A percentile compares a stretch with the other conserved stretches of the same genome.
phyloP scores from a whole-genome alignment of 1,284 basidiomycete genomes.

The Pholiota adiposa region DNA sequence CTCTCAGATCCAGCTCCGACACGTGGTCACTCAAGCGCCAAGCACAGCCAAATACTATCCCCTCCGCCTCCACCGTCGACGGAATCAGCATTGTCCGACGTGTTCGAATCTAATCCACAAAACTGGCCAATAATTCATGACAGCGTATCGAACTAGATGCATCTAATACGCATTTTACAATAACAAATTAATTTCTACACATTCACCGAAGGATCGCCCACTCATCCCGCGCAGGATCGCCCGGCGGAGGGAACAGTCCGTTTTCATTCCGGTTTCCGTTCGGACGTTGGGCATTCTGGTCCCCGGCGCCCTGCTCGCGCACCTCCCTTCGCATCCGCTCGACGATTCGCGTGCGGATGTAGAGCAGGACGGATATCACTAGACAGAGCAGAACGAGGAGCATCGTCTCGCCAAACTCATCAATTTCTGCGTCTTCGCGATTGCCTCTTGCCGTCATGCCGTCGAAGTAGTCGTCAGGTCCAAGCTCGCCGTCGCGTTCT shows the following conservation, averaged over 20 bases:
- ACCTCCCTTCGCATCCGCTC: slow-evolving; percentile 66
- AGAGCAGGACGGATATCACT: slow-evolving; percentile 69
- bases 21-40: slow-evolving; percentile 3
- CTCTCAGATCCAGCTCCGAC: not conserved
- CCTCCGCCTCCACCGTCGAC: too few species aligned
- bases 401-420: slow-evolving; percentile 77
- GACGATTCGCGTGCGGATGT: slow-evolving; percentile 71
- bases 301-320: slow-evolving; percentile 36
- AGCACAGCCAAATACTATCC: slow-evolving; percentile 10
- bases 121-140: not conserved
- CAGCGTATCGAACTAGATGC: not conserved
- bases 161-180: slow-evolving; percentile 1
- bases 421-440: slow-evolving; percentile 59
- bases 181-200: slow-evolving; percentile 1
- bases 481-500: slow-evolving; percentile 74
- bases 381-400: slow-evolving; percentile 68
- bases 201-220: slow-evolving; percentile 64
- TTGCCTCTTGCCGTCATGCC: slow-evolving; percentile 57
- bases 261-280: slow-evolving; percentile 18
- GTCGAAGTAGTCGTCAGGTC: slow-evolving; percentile 82
- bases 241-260: slow-evolving; percentile 65
- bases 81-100: too few species aligned
- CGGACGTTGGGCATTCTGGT: slow-evolving; percentile 29
- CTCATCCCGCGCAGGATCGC: slow-evolving; percentile 65
- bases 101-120: too few species aligned